These are phyloP conservation scores for Candida piceae DNA, from an alignment of 805 yeast genomes.

Conservation along the genomic window DNA sequence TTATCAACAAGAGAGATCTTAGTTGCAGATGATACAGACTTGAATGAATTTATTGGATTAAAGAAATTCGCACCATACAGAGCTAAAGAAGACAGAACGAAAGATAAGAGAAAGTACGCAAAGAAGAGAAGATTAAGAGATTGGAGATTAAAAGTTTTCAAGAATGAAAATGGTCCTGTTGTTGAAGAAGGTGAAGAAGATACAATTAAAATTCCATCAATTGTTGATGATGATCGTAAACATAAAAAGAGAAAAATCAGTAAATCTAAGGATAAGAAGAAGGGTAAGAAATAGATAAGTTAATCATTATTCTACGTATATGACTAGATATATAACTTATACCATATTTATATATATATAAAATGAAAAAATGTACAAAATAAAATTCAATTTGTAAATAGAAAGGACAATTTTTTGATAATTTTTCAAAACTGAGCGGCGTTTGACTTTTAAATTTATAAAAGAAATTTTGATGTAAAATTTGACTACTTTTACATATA, in stretches of 20 bases:
- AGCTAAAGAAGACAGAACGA: constrained; percentile 60
- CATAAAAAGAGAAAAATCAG: constrained; percentile 13
- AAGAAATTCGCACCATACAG: constrained; percentile 94
- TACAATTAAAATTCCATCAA: constrained; percentile 24
- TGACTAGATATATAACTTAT: too few relatives aligned
- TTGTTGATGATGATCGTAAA: constrained; percentile 24
- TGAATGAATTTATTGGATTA: constrained; percentile 81
- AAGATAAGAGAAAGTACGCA: constrained; percentile 79
- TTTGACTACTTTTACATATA: too few relatives aligned
- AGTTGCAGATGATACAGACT: constrained; percentile 79
- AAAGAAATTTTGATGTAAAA: too few relatives aligned
- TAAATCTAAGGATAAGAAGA: background rate
- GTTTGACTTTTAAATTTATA: too few relatives aligned
- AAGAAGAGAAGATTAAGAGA: constrained; percentile 79
- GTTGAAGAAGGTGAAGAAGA: constrained; percentile 33
- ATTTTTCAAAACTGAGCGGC: too few relatives aligned
- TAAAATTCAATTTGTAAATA: too few relatives aligned
- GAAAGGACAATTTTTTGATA: too few relatives aligned
- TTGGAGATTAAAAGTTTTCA: constrained; percentile 85
- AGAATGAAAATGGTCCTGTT: constrained; percentile 47
- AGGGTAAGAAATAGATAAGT: constrained; percentile 3
- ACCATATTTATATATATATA: too few relatives aligned
- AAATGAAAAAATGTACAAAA: too few relatives aligned
- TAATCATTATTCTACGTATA: too few relatives aligned
- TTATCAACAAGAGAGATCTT: constrained; percentile 80